Evolutionary conservation across 2,329 filamentous ascomycete species (phyloP), one percentile per base, ranked within the genome.

Genomic region (Cytospora mali): DNA sequence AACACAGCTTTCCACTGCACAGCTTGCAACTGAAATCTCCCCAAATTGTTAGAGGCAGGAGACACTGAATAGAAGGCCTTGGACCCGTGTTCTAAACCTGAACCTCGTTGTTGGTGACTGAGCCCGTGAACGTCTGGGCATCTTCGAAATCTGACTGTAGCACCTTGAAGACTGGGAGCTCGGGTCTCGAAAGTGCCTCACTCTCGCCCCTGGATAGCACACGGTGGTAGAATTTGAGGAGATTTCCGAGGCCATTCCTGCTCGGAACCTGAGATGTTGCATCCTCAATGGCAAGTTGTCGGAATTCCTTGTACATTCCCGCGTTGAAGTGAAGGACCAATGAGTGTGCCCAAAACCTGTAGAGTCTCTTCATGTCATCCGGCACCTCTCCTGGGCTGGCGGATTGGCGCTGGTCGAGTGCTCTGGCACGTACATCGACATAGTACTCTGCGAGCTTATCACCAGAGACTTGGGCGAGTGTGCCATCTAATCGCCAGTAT

Each of bases 221-320:
- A 27, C 64, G 68, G 39, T 71, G 81, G 73, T 91, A 91, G 74
- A 88, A 91, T 53, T 83, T 82, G 68, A 90, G 77, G 61, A 92
- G 78, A 72, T 84, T 84, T 63, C 80, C 80, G 71, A 90, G 77
- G 55, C 89, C 89, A 66, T 77, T 77, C 64, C 78, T 77, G 64
- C 80, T 70, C 77, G 72, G 66, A 76, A 69, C 79, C 14, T 65
- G 79, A 66, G 81, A 74, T 62, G 75, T 73, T 61, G 82, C 79
- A 75, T 93, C 90, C 71, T 88, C 85, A 65, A 88, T 76, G 61
- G 90, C 89, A 72, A 84, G 81, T 69, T 79, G 78, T 67, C 86
- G 85, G 77, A 93, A 92, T 73, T 93, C 89, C 71, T 85, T 79
- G 77, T 93, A 93, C 85, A 93, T 90, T 71, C 79, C 80, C 63